Percentiles rank a stretch among this genome's conserved stretches.
Evolutionary conservation across 768 basidiomycete species (phyloP).

Genomic region (Ephemerocybe angulata): DNA sequence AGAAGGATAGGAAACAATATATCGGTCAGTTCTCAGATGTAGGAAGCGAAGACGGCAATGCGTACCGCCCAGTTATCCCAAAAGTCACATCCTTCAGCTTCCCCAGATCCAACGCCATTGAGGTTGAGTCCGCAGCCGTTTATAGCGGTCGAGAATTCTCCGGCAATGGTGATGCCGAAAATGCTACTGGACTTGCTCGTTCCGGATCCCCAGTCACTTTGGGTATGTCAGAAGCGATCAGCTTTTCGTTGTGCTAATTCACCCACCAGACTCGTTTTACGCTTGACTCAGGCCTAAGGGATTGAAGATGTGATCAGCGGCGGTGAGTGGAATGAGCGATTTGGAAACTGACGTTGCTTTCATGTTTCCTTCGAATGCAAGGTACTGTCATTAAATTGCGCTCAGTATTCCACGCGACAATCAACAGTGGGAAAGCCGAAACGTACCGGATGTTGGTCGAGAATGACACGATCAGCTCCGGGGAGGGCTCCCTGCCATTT

Average conservation of each 20-base stretch:
- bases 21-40: too few species aligned
- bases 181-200: slow-evolving; percentile 40
- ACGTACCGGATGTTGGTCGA: slow-evolving; percentile 54
- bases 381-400: too few species aligned
- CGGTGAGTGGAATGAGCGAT: too few species aligned
- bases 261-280: too few species aligned
- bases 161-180: slow-evolving; percentile 66
- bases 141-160: slow-evolving; percentile 64
- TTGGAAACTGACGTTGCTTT: too few species aligned
- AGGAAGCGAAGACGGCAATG: too few species aligned
- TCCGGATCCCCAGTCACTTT: slow-evolving; percentile 33
- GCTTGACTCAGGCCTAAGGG: too few species aligned
- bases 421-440: slow-evolving; percentile 27
- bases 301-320: too few species aligned
- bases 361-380: too few species aligned
- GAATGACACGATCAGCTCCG: slow-evolving; percentile 45
- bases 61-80: slow-evolving; percentile 48
- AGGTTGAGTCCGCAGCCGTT: slow-evolving; percentile 48
- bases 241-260: slow-evolving; percentile 15
- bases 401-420: slow-evolving; percentile 36
- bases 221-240: slow-evolving; percentile 7
- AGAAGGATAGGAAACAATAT: too few species aligned
- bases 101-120: slow-evolving; percentile 9
- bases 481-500: slow-evolving; percentile 32
- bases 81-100: slow-evolving; percentile 29